A percentile compares a stretch with the other conserved stretches of the same genome.
These are phyloP conservation scores for Choiromyces venosus DNA, from an alignment of 495 filamentous ascomycete species.

Conservation along the genomic window DNA sequence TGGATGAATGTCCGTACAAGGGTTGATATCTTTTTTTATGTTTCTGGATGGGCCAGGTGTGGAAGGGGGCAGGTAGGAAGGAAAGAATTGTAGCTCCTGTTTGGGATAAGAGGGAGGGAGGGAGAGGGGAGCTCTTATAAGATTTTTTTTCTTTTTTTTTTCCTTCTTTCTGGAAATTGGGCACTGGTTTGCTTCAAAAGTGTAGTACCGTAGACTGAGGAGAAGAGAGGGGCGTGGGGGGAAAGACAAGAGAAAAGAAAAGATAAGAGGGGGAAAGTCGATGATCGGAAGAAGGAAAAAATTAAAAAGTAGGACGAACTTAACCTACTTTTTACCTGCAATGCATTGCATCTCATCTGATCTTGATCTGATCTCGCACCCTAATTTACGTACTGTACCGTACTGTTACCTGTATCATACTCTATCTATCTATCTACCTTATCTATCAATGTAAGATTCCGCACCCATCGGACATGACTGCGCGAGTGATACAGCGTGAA, in stretches of 20 bases:
- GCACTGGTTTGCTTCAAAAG: not conserved
- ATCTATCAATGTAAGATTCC: not conserved
- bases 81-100: not conserved
- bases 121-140: not conserved
- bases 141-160: not conserved
- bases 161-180: not conserved
- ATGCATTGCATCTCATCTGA: conserved; percentile 4
- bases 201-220: not conserved
- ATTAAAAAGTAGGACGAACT: not conserved
- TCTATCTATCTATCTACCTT: too few relatives aligned
- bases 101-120: not conserved
- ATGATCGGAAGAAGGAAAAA: not conserved
- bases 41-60: not conserved
- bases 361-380: not conserved
- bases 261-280: not conserved
- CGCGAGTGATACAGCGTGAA: not conserved
- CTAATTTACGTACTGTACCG: not conserved
- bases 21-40: not conserved
- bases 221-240: not conserved
- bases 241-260: not conserved
- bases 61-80: not conserved
- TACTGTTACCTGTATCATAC: too few relatives aligned
- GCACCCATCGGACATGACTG: not conserved
- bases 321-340: too few relatives aligned
- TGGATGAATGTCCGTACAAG: not conserved